Conservation (phyloP, 768 basidiomycete genomes). For the Trametes coccinea region DNA sequence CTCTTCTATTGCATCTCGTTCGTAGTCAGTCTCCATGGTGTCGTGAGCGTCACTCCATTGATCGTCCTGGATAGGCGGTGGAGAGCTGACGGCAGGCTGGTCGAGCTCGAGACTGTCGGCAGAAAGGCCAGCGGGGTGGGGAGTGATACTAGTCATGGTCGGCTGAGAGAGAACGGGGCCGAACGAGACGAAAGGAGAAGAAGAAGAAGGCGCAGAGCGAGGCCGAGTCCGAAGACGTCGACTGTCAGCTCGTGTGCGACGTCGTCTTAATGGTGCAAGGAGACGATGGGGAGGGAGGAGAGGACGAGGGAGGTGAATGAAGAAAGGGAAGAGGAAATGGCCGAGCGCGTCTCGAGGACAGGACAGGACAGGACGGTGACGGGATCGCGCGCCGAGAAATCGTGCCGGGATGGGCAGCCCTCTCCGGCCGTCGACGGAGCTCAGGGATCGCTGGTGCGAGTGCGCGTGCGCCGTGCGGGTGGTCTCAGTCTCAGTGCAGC, state of each 20-base stretch:
- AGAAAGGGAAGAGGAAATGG: conserved; percentile 2
- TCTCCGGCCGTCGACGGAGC: too few species aligned
- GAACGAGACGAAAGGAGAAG: not conserved
- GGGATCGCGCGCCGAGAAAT: conserved; percentile 15
- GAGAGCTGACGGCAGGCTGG: conserved; percentile 19
- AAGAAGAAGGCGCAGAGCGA: not conserved
- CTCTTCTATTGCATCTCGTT: conserved; percentile 33
- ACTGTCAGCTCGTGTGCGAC: not conserved
- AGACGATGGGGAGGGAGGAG: not conserved
- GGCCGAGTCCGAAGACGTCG: not conserved
- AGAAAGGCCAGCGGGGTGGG: conserved; percentile 30
- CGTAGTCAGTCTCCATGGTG: conserved; percentile 38
- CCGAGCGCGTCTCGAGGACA: conserved; percentile 4
- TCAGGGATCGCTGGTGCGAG: not conserved
- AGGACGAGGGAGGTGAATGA: not conserved
- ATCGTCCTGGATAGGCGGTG: conserved; percentile 34
- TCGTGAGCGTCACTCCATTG: conserved; percentile 41
- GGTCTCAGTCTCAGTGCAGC: too few species aligned
- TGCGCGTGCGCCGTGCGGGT: not conserved
- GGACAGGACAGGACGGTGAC: conserved; percentile 7
- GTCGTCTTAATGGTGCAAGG: not conserved
- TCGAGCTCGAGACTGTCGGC: conserved; percentile 29
- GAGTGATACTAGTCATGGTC: conserved; percentile 29
- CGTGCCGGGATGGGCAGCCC: not conserved
- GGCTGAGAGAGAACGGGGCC: not conserved